phyloP scores from a whole-genome alignment of 78 protist species.

The Trichosphaerium sp. region DNA sequence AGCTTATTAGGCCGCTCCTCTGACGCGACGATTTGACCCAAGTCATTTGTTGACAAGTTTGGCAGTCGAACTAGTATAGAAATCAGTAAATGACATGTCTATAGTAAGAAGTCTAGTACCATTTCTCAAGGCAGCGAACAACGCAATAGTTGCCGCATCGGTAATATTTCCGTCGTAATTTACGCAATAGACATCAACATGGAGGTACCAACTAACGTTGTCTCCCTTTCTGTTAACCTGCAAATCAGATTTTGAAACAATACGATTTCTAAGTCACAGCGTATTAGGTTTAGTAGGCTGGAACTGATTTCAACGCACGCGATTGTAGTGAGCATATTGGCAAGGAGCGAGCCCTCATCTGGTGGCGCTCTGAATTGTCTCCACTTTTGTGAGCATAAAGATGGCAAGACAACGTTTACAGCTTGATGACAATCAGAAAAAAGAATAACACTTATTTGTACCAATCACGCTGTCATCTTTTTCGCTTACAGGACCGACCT shows the following conservation, averaged over 20 bases:
- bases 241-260: background rate
- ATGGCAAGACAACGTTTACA: too few relatives aligned
- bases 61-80: conserved; percentile 19
- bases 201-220: conserved; percentile 29
- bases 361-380: background rate
- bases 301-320: background rate
- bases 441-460: too few relatives aligned
- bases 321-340: background rate
- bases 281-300: background rate
- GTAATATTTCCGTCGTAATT: conserved; percentile 48
- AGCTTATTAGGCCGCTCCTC: conserved; percentile 3
- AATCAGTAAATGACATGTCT: background rate
- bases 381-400: too few relatives aligned
- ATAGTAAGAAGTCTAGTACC: background rate
- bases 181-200: conserved; percentile 42
- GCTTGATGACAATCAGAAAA: too few relatives aligned
- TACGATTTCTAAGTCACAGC: background rate
- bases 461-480: too few relatives aligned
- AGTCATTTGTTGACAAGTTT: conserved; percentile 4
- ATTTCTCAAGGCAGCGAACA: conserved; percentile 39
- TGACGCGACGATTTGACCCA: conserved; percentile 3
- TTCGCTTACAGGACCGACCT: conserved; percentile 18
- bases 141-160: conserved; percentile 29
- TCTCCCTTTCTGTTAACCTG: too few relatives aligned
- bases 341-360: background rate